Evolutionary conservation across 306 rosid species (phyloP).

Genomic region (Prunus persica): Prunus_persica_NCBIv2 NC_034009.1:47159501-47160000

Average conservation of each 20-base stretch:
- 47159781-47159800: not conserved
- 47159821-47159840: not conserved
- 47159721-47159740: not conserved
- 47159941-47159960: not conserved
- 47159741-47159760: not conserved
- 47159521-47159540: constrained; percentile 93
- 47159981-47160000: not conserved
- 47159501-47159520: constrained; percentile 83
- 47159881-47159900: not conserved
- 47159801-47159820: not conserved
- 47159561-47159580: constrained; percentile 93
- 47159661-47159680: not conserved
- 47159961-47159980: not conserved
- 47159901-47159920: not conserved
- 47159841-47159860: not conserved
- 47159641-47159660: not conserved
- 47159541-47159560: constrained; percentile 97
- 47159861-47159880: not conserved
- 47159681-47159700: not conserved
- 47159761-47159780: not conserved
- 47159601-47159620: constrained; percentile 60
- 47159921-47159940: not conserved
- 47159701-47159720: not conserved
- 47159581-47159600: constrained; percentile 88
- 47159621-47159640: not conserved